These are phyloP conservation scores for Remersonia thermophila DNA, from an alignment of 2,329 filamentous ascomycete species.

Conservation along the genomic window DNA sequence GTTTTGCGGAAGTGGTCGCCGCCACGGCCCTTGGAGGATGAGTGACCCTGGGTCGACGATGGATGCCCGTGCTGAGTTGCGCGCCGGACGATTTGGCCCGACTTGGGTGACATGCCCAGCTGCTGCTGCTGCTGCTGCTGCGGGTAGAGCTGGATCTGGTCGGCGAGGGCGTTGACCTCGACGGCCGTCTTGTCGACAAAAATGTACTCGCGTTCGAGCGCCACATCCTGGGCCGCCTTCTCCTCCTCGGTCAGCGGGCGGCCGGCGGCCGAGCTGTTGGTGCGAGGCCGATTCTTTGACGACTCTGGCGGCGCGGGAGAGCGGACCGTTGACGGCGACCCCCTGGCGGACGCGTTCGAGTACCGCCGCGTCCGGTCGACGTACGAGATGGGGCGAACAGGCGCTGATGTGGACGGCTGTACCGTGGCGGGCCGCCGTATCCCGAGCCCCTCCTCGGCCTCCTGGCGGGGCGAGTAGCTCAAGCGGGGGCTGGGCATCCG, in stretches of 20 bases:
- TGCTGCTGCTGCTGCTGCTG: conserved; percentile 33
- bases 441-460: conserved; percentile 36
- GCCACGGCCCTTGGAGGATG: conserved; percentile 51
- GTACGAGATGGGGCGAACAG: conserved; percentile 27
- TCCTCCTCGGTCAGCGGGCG: conserved; percentile 42
- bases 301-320: conserved; percentile 25
- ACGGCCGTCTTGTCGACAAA: conserved; percentile 90
- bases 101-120: conserved; percentile 38
- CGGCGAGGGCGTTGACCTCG: conserved; percentile 92
- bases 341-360: conserved; percentile 30
- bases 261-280: conserved; percentile 3
- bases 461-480: conserved; percentile 34
- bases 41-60: conserved; percentile 48
- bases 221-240: conserved; percentile 71
- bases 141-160: conserved; percentile 80
- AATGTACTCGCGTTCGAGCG: conserved; percentile 88
- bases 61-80: conserved; percentile 67
- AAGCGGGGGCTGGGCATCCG: conserved; percentile 18
- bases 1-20: conserved; percentile 60
- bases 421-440: conserved; percentile 34
- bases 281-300: conserved; percentile 23
- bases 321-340: conserved; percentile 23
- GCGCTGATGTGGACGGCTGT: conserved; percentile 37
- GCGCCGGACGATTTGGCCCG: conserved; percentile 56
- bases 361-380: conserved; percentile 27